Evolutionary conservation across 441 rosid species (phyloP).

Genomic region (Pelargonium cotyledonis): DNA sequence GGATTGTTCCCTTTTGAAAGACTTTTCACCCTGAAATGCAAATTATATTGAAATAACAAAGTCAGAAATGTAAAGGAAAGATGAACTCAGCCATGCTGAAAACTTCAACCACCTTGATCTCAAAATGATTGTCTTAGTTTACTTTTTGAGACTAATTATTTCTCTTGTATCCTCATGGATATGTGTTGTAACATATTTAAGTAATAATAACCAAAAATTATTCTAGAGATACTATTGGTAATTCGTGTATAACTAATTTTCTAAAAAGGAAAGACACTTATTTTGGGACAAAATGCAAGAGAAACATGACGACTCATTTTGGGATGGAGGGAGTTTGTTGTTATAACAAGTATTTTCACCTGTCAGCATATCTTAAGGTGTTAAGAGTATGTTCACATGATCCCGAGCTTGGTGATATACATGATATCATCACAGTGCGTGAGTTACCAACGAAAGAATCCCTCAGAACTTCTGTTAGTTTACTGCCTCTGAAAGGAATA

Average conservation of each 20-base stretch:
- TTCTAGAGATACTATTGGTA: no score
- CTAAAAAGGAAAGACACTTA: no score
- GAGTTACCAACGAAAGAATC: constrained; percentile 97
- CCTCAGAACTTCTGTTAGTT: constrained; percentile 90
- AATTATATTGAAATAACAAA: neutral
- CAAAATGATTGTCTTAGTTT: no score
- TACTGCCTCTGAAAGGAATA: constrained; percentile 98
- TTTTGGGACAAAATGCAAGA: no score
- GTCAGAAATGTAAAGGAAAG: neutral
- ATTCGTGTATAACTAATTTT: no score
- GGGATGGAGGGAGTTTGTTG: neutral
- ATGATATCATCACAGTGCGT: constrained; percentile 96
- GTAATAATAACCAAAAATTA: no score
- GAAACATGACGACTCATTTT: no score
- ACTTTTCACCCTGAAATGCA: constrained; percentile 76
- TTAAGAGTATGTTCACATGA: constrained; percentile 97
- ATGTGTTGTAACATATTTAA: no score
- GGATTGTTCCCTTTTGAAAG: constrained; percentile 87
- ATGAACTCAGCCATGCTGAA: neutral
- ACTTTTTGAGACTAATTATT: neutral
- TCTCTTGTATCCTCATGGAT: no score
- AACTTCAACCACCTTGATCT: neutral
- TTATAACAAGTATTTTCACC: constrained; percentile 33
- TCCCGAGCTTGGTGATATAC: constrained; percentile 95
- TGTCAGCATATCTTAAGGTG: constrained; percentile 94